Conservation (phyloP, 1,284 basidiomycete species). For the Trametes hirsuta region DNA sequence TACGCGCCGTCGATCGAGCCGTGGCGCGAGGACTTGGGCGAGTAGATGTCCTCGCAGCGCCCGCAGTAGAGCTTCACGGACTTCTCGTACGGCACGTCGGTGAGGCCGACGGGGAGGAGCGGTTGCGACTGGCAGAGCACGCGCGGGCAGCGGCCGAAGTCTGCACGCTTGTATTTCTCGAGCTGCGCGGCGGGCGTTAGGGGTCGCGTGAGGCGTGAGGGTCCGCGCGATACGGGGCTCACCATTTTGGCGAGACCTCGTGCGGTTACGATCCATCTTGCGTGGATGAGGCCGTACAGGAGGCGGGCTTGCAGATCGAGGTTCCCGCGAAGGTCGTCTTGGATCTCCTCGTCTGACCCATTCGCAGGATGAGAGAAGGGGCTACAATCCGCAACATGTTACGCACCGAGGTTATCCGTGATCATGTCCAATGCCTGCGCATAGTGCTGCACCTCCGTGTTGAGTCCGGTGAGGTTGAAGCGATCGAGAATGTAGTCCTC, state of each 20-base stretch:
- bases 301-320: constrained; percentile 91
- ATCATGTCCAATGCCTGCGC: constrained; percentile 94
- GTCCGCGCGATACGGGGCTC: constrained; percentile 18
- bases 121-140: constrained; percentile 92
- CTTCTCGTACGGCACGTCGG: constrained; percentile 94
- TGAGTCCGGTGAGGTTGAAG: constrained; percentile 97
- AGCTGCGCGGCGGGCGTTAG: constrained; percentile 52
- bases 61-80: constrained; percentile 97
- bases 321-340: constrained; percentile 76
- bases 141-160: constrained; percentile 95
- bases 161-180: constrained; percentile 96
- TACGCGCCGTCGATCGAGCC: constrained; percentile 96
- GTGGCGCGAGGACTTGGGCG: constrained; percentile 92
- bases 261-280: constrained; percentile 94
- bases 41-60: constrained; percentile 95
- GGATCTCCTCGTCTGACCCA: constrained; percentile 68
- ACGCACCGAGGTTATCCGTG: constrained; percentile 87
- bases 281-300: constrained; percentile 95
- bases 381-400: neutral
- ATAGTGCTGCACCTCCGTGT: constrained; percentile 96
- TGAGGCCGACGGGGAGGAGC: constrained; percentile 93
- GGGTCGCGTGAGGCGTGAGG: constrained; percentile 1
- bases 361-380: neutral
- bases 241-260: constrained; percentile 97
- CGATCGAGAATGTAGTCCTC: constrained; percentile 99